Conservation (phyloP, 2,329 filamentous ascomycete species). For the Penicillium sp. region DNA sequence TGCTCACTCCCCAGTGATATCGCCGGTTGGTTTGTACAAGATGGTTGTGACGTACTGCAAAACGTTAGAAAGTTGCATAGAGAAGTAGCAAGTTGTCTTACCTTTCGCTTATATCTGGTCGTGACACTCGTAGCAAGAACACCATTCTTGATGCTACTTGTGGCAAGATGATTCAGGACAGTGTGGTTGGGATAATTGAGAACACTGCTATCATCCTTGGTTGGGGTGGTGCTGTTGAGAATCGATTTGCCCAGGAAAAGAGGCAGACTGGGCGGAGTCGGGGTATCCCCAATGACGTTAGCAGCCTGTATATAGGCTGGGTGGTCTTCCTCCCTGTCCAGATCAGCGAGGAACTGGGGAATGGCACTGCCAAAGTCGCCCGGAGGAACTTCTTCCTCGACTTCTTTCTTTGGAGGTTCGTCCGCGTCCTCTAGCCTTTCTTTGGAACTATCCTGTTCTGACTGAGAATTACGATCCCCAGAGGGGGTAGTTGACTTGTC, state of each 20-base stretch:
- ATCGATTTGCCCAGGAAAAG: constrained; percentile 94
- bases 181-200: constrained; percentile 97
- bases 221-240: constrained; percentile 81
- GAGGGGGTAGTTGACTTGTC: constrained; percentile 36
- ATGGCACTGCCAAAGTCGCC: constrained; percentile 68
- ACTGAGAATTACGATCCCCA: constrained; percentile 46
- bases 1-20: constrained; percentile 32
- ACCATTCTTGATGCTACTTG: constrained; percentile 96
- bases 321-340: constrained; percentile 79
- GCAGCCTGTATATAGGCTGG: constrained; percentile 71
- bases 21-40: constrained; percentile 83
- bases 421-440: constrained; percentile 37
- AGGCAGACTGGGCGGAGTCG: constrained; percentile 79
- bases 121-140: constrained; percentile 93
- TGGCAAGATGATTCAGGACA: constrained; percentile 91
- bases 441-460: constrained; percentile 37
- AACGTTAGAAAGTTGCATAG: neutral
- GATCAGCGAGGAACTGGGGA: constrained; percentile 79
- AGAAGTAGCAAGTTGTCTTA: constrained; percentile 18
- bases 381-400: constrained; percentile 58
- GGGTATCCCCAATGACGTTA: constrained; percentile 72
- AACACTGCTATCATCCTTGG: constrained; percentile 98
- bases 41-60: constrained; percentile 86
- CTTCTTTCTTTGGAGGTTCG: constrained; percentile 34
- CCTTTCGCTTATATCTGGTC: constrained; percentile 93